phyloP scores from a whole-genome alignment of 345 rosid species.

The Lumnitzera littorea region DNA sequence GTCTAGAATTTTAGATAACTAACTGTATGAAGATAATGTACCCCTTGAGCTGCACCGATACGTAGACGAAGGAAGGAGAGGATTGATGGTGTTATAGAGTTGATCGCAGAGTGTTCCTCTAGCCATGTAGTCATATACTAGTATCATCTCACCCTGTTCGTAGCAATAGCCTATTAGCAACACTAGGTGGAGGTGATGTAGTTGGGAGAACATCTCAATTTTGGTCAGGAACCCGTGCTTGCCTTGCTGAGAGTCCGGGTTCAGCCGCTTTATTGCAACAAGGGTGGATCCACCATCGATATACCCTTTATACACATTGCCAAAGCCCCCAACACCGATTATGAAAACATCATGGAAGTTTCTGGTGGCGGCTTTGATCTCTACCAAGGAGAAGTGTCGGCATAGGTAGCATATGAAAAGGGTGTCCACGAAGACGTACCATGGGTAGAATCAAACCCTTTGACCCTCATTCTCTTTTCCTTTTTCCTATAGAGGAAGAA shows the following conservation, averaged over 20 bases:
- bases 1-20: too few relatives aligned
- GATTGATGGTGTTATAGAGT: not conserved
- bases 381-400: not conserved
- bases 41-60: not conserved
- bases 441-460: too few relatives aligned
- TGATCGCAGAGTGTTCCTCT: not conserved
- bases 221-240: not conserved
- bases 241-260: not conserved
- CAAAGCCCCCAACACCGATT: constrained; percentile 1
- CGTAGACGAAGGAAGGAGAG: not conserved
- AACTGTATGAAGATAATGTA: not conserved
- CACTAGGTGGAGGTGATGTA: not conserved
- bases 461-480: too few relatives aligned
- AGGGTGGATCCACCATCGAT: not conserved
- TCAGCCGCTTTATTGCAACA: constrained; percentile 1
- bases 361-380: not conserved
- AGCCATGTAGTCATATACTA: constrained; percentile 4
- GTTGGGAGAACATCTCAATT: constrained; percentile 1
- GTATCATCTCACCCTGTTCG: not conserved
- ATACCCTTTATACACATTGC: not conserved
- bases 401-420: not conserved
- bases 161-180: not conserved
- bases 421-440: too few relatives aligned
- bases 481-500: too few relatives aligned
- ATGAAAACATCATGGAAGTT: not conserved